Conservation (phyloP, 805 yeast species). For the Saturnispora serradocipensis region DNA sequence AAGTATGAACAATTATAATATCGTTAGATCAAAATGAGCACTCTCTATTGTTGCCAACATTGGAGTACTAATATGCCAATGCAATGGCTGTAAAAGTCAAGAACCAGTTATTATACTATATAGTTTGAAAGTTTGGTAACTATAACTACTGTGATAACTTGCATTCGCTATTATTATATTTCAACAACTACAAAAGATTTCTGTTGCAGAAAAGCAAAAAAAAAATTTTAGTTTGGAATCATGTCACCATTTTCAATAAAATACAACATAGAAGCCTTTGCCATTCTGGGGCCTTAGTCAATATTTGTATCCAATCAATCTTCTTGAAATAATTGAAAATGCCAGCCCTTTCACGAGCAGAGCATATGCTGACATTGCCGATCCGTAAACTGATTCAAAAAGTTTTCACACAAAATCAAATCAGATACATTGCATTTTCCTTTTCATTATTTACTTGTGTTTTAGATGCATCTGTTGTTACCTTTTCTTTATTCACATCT, state of each 20-base stretch:
- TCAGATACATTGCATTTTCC: slow-evolving; percentile 44
- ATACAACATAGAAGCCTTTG: not conserved
- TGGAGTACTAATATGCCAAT: too few relatives aligned
- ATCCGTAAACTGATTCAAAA: slow-evolving; percentile 35
- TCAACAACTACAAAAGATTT: too few relatives aligned
- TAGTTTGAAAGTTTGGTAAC: too few relatives aligned
- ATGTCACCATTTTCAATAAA: not conserved
- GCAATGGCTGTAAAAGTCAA: too few relatives aligned
- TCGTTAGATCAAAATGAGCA: too few relatives aligned
- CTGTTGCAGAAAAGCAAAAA: not conserved
- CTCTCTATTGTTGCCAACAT: too few relatives aligned
- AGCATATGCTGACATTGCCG: slow-evolving; percentile 34
- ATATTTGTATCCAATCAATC: not conserved
- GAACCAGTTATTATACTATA: too few relatives aligned
- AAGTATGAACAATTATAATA: too few relatives aligned
- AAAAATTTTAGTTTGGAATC: not conserved
- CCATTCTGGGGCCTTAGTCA: not conserved
- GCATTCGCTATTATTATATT: too few relatives aligned
- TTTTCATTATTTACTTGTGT: slow-evolving; percentile 58
- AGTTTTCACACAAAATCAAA: slow-evolving; percentile 32
- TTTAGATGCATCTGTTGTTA: slow-evolving; percentile 71
- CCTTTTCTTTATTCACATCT: slow-evolving; percentile 73
- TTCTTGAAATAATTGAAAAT: slow-evolving; percentile 1
- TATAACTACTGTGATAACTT: too few relatives aligned
- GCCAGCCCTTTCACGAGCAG: slow-evolving; percentile 25